Evolutionary conservation across 345 rosid species (phyloP), one percentile per base, ranked within the genome.

Genomic region (Durio zibethinus): DNA sequence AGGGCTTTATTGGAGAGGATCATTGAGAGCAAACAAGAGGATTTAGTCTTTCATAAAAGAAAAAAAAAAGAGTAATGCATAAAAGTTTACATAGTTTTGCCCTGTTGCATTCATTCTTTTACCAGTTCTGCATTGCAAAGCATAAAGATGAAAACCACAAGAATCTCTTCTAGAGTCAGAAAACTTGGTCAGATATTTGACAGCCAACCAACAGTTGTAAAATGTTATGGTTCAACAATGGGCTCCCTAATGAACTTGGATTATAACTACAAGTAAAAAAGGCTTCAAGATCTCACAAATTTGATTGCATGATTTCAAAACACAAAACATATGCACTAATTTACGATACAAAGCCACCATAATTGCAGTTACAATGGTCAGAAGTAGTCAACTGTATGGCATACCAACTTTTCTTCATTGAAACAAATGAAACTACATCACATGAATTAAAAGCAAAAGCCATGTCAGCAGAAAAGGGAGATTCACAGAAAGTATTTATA

Each of bases 401-500:
- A 11, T 68, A 40, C 59, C 52, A 67, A 77, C 43, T 53, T 75
- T 61, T 76, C 35, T 33, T 62, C 35, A 21, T 59, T 7, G 23
- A 53, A 15, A 45, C 52, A 36, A 59, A 27, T 9, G 59, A 31
- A 47, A 33, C 12, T 20, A 25, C 52, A 48, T 45, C 29, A 75
- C 27, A 20, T 31, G n/a, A 62, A 75, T 47, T 61, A 75, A 75
- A 47, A 62, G 71, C 31, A 75, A 27, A 75, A 29, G 57, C 29
- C 42, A 62, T 9, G 56, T 27, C 70, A 35, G 2, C 6, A 33
- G 20, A 72, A 65, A 52, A 52, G 12, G 62, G 62, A 52, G 45
- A 52, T 31, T 71, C 50, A 71, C 27, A 50, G 59, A 70, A 70
- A 70, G 11, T 50, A 71, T 18, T 45, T 50, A 29, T 33, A 33